phyloP scores from a whole-genome alignment of 2,329 filamentous ascomycete genomes.

The Colletotrichum sp. region DNA sequence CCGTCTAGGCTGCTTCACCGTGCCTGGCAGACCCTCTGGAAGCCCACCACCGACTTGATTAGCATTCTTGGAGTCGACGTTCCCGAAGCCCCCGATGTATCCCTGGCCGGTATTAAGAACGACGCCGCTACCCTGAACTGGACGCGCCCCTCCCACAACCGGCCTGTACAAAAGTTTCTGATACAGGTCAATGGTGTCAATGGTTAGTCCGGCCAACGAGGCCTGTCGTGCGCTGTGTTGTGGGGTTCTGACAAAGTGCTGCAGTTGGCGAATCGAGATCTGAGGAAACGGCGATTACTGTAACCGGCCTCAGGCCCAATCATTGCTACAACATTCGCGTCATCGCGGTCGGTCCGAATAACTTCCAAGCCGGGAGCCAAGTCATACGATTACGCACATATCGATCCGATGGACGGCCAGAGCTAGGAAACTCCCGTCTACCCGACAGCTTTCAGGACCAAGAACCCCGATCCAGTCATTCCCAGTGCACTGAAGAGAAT shows the following conservation, averaged over 20 bases:
- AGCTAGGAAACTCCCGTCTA: slow-evolving; percentile 60
- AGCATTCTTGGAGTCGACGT: slow-evolving; percentile 93
- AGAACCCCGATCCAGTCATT: slow-evolving; percentile 38
- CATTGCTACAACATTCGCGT: slow-evolving; percentile 95
- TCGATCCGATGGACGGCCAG: slow-evolving; percentile 67
- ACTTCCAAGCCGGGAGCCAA: slow-evolving; percentile 89
- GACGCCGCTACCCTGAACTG: slow-evolving; percentile 91
- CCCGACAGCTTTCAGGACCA: slow-evolving; percentile 62
- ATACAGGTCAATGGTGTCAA: slow-evolving; percentile 94
- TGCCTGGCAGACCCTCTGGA: slow-evolving; percentile 87
- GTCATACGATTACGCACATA: slow-evolving; percentile 85
- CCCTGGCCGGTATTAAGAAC: slow-evolving; percentile 85
- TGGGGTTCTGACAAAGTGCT: neutral
- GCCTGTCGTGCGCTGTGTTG: neutral
- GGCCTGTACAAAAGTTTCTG: slow-evolving; percentile 82
- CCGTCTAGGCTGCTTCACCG: slow-evolving; percentile 78
- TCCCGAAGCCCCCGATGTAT: slow-evolving; percentile 86
- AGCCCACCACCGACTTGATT: slow-evolving; percentile 89
- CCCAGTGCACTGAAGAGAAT: slow-evolving; percentile 43
- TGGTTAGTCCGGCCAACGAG: slow-evolving; percentile 58
- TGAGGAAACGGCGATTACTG: slow-evolving; percentile 86
- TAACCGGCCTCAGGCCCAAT: slow-evolving; percentile 84
- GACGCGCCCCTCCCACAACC: slow-evolving; percentile 72
- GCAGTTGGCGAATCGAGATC: slow-evolving; percentile 82
- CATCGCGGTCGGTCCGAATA: slow-evolving; percentile 87